Evolutionary conservation across 345 rosid genomes (phyloP).

Genomic region (Sisymbrium irio): DNA sequence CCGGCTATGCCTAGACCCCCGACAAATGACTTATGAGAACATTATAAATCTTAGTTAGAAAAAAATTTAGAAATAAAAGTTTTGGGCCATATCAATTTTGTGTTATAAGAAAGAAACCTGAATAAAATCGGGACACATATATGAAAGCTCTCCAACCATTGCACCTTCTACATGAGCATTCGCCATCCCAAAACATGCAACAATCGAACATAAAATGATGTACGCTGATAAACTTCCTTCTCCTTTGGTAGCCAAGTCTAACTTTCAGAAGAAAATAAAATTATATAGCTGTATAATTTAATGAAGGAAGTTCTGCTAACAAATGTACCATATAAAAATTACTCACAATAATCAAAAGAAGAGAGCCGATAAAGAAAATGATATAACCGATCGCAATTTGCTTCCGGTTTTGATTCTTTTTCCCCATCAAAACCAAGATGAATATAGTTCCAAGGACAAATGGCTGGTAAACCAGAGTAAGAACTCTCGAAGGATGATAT

Average conservation of each 20-base stretch:
- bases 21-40: constrained; percentile 45
- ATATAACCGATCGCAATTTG: constrained; percentile 6
- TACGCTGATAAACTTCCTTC: constrained; percentile 17
- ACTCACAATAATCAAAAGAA: constrained; percentile 14
- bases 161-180: constrained; percentile 84
- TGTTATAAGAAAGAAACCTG: constrained; percentile 42
- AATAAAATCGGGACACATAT: constrained; percentile 77
- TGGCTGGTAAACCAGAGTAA: constrained; percentile 19
- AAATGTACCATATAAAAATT: neutral
- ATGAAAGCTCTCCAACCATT: constrained; percentile 71
- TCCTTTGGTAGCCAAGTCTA: neutral
- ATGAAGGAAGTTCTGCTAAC: neutral
- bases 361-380: constrained; percentile 3
- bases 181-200: constrained; percentile 63
- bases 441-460: constrained; percentile 9
- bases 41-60: neutral
- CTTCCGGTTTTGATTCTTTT: neutral
- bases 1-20: constrained; percentile 82
- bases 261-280: neutral
- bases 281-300: neutral
- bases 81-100: neutral
- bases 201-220: constrained; percentile 55
- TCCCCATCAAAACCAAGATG: constrained; percentile 8
- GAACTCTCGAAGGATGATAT: constrained; percentile 20
- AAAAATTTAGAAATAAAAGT: neutral